Conservation (phyloP, 148 eudicot species). For the Polygonum aviculare region DNA sequence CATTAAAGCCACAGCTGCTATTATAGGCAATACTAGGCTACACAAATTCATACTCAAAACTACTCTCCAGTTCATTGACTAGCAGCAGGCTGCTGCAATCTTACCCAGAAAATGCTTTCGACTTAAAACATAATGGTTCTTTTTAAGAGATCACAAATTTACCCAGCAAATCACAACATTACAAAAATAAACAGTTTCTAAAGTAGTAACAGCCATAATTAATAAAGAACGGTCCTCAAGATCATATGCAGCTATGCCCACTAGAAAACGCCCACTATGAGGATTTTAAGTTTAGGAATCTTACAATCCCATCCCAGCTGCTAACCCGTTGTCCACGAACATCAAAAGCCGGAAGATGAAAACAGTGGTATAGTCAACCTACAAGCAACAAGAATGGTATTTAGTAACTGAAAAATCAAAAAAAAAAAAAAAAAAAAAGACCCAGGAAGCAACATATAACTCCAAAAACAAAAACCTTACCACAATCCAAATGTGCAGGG, state of each 20-base stretch:
- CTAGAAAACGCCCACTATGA: too few species aligned
- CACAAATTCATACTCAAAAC: neutral
- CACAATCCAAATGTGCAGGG: constrained; percentile 94
- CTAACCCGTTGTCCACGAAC: constrained; percentile 90
- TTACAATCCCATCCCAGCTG: constrained; percentile 99
- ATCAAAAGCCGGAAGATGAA: constrained; percentile 86
- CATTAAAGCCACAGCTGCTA: neutral
- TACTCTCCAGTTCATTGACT: neutral
- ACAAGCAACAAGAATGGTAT: constrained; percentile 4
- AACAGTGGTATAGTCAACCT: constrained; percentile 89
- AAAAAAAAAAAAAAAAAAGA: neutral
- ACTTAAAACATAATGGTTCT: neutral
- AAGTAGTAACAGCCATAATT: neutral
- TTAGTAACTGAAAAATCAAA: neutral
- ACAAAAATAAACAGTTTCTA: neutral
- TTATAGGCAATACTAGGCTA: neutral
- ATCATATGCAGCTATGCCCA: neutral
- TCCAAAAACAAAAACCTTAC: constrained; percentile 27
- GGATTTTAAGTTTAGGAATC: constrained; percentile 9
- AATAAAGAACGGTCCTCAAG: neutral
- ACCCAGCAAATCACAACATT: neutral
- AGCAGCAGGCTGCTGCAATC: neutral
- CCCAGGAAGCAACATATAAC: neutral
- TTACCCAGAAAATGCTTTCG: neutral
- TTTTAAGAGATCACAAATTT: neutral